A percentile compares a stretch with the other conserved stretches of the same genome.
Conservation (phyloP, 2,329 filamentous ascomycete genomes). For the Aspergillus pseudoterreus region DNA sequence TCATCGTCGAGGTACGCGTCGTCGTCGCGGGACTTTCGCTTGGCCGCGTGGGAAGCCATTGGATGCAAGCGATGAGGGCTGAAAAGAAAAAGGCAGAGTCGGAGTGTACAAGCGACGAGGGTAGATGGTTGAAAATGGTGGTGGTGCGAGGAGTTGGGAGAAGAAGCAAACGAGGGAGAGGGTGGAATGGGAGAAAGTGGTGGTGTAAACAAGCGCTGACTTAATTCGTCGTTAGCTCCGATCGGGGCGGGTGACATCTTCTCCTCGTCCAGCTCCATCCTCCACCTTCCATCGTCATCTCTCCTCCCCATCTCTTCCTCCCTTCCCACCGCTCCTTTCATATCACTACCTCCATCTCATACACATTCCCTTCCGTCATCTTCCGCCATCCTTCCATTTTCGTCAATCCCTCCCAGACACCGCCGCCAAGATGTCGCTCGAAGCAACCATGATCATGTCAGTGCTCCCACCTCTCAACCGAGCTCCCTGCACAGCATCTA, state of each 20-base stretch:
- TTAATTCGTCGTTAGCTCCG: conserved; percentile 21
- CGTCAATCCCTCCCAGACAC: conserved; percentile 4
- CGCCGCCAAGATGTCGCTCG: conserved; percentile 80
- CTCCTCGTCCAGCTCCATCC: conserved; percentile 17
- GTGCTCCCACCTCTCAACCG: conserved; percentile 17
- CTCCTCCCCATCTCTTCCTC: conserved; percentile 10
- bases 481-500: conserved; percentile 15
- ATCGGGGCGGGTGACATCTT: conserved; percentile 18
- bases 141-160: conserved; percentile 1
- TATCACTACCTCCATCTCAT: not conserved
- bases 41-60: conserved; percentile 38
- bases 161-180: conserved; percentile 9
- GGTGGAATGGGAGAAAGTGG: conserved; percentile 16
- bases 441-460: conserved; percentile 95
- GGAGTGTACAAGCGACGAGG: not conserved
- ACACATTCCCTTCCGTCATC: not conserved
- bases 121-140: not conserved
- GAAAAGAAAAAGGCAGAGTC: not conserved
- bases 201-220: conserved; percentile 44
- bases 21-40: conserved; percentile 39
- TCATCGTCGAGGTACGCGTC: conserved; percentile 46
- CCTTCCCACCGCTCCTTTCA: not conserved
- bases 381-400: not conserved
- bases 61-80: conserved; percentile 1
- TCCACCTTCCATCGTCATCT: conserved; percentile 6